phyloP scores from a whole-genome alignment of 768 basidiomycete species.

The Epithele typhae region DNA sequence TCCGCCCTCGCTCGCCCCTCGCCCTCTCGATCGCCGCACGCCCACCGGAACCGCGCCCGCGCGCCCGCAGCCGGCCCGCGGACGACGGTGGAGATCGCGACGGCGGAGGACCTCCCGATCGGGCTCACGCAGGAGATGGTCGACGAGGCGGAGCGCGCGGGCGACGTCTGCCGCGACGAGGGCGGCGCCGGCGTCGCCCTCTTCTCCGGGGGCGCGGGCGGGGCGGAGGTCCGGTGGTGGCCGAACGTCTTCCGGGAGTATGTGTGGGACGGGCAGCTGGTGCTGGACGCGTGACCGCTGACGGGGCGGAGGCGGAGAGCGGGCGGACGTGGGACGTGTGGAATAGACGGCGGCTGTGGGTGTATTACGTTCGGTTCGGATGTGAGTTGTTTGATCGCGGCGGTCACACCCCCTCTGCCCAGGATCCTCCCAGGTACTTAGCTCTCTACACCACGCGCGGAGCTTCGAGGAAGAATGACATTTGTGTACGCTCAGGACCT shows the following conservation, averaged over 20 bases:
- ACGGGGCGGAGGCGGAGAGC: no score
- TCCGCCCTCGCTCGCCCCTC: background rate
- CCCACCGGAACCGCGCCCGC: background rate
- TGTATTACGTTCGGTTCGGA: no score
- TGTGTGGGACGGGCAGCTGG: slow-evolving; percentile 70
- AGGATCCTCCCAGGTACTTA: no score
- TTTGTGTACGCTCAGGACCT: no score
- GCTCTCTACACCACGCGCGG: no score
- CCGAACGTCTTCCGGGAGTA: slow-evolving; percentile 62
- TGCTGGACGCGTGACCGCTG: no score
- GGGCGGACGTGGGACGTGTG: no score
- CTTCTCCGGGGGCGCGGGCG: slow-evolving; percentile 33
- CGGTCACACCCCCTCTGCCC: no score
- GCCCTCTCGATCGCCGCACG: background rate
- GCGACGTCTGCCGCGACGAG: slow-evolving; percentile 76
- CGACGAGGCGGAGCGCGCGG: slow-evolving; percentile 63
- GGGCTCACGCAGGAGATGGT: slow-evolving; percentile 79
- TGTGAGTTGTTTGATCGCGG: no score
- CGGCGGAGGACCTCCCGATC: slow-evolving; percentile 65
- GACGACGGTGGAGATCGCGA: slow-evolving; percentile 68
- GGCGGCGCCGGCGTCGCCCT: slow-evolving; percentile 29
- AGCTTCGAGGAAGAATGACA: no score
- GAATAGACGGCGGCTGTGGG: no score
- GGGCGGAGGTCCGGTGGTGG: slow-evolving; percentile 70
- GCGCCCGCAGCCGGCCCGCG: slow-evolving; percentile 21